Percentiles rank a stretch among this genome's conserved stretches.
Conservation (phyloP, 2,329 filamentous ascomycete species). For the Chrysoporthe cubensis region DNA sequence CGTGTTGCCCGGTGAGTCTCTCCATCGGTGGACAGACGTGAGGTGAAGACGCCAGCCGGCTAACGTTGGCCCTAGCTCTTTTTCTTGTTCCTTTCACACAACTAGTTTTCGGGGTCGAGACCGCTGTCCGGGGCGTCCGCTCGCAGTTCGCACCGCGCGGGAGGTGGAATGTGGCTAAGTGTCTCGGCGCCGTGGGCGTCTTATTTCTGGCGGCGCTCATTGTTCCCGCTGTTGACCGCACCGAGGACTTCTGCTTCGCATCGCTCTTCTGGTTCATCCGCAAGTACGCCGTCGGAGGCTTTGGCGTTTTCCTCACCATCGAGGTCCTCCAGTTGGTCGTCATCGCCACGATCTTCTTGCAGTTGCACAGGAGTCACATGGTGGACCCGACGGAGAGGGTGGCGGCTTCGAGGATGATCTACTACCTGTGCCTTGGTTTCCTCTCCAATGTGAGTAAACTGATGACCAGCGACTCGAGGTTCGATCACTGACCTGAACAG, state of each 20-base stretch:
- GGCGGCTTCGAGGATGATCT: conserved; percentile 71
- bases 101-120: conserved; percentile 67
- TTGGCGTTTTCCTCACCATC: conserved; percentile 57
- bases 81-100: conserved; percentile 71
- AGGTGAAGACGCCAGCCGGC: conserved; percentile 17
- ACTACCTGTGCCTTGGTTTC: conserved; percentile 63
- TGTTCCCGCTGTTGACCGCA: conserved; percentile 58
- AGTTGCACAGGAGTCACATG: conserved; percentile 56
- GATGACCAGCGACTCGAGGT: not conserved
- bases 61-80: conserved; percentile 52
- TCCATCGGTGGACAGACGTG: not conserved
- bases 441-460: conserved; percentile 57
- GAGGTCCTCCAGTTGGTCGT: conserved; percentile 54
- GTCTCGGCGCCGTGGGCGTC: conserved; percentile 54
- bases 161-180: conserved; percentile 64
- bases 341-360: conserved; percentile 58
- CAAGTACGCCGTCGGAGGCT: conserved; percentile 60
- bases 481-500: conserved; percentile 39
- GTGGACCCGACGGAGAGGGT: conserved; percentile 64
- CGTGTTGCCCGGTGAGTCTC: conserved; percentile 60
- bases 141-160: conserved; percentile 61
- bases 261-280: conserved; percentile 70
- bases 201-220: conserved; percentile 61
- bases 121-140: conserved; percentile 58
- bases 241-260: conserved; percentile 66